A percentile compares a stretch with the other conserved stretches of the same genome.
Evolutionary conservation across 2,329 filamentous ascomycete genomes (phyloP).

Genomic region (Clarireedia paspali): DNA sequence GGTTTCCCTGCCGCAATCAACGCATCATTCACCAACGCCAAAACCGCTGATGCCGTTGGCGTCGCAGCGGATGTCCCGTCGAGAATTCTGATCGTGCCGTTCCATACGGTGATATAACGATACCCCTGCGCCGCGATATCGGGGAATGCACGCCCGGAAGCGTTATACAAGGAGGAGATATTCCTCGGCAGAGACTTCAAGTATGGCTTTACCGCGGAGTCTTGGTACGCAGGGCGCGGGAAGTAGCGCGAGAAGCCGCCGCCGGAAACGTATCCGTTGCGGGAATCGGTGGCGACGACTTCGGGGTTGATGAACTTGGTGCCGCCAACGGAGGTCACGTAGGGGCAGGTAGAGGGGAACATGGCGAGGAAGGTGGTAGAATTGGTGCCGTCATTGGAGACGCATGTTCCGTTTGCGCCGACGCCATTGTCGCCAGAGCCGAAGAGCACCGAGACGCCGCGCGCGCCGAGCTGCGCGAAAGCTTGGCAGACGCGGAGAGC

Average conservation of each 20-base stretch:
- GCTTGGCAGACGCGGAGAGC: constrained; percentile 44
- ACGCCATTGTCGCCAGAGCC: constrained; percentile 45
- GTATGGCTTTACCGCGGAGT: constrained; percentile 34
- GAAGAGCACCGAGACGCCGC: constrained; percentile 44
- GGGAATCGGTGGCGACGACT: constrained; percentile 30
- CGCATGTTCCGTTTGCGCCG: constrained; percentile 27
- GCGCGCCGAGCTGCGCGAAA: constrained; percentile 44
- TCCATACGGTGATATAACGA: constrained; percentile 39
- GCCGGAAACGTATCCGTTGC: constrained; percentile 30
- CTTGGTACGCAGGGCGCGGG: constrained; percentile 38
- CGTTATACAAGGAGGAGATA: constrained; percentile 38
- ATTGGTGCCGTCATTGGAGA: constrained; percentile 49
- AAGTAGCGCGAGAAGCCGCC: constrained; percentile 48
- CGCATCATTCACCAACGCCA: constrained; percentile 55
- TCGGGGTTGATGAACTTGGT: constrained; percentile 31
- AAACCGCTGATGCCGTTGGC: constrained; percentile 48
- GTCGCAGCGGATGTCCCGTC: constrained; percentile 46
- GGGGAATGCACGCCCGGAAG: constrained; percentile 39
- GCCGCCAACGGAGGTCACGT: constrained; percentile 56
- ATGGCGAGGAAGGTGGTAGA: constrained; percentile 47
- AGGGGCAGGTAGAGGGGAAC: constrained; percentile 61
- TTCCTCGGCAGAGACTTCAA: constrained; percentile 33
- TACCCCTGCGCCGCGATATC: constrained; percentile 49
- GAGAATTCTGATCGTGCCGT: constrained; percentile 32
- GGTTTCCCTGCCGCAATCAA: constrained; percentile 43